These are phyloP conservation scores for Pharus latifolius DNA, from an alignment of 176 grass and related monocot species.

Conservation along the genomic window DNA sequence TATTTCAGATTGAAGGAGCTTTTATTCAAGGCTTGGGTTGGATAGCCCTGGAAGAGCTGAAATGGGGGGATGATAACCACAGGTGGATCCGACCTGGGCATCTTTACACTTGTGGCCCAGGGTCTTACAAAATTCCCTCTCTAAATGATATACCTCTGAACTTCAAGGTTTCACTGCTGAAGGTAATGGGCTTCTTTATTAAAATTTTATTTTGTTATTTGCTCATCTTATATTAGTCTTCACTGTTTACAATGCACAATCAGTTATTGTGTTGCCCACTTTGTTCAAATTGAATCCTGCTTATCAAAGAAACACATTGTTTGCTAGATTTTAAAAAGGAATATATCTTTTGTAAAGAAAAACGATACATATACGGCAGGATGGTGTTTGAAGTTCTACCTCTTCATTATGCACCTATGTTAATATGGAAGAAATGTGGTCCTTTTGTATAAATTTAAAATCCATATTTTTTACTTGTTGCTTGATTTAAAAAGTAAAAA, in stretches of 20 bases:
- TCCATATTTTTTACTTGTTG: background rate
- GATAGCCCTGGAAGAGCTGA: constrained; percentile 86
- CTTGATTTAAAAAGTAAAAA: background rate
- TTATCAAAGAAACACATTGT: background rate
- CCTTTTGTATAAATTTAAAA: background rate
- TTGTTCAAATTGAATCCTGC: background rate
- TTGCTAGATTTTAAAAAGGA: background rate
- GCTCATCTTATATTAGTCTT: background rate
- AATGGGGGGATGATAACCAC: constrained; percentile 91
- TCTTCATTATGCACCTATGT: background rate
- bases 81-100: constrained; percentile 86
- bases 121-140: constrained; percentile 91
- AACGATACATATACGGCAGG: background rate
- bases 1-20: constrained; percentile 90
- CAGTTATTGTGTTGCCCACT: background rate
- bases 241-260: background rate
- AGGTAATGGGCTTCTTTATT: constrained; percentile 30
- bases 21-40: constrained; percentile 97
- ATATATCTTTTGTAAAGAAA: background rate
- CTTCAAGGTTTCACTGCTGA: constrained; percentile 84
- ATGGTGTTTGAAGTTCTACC: background rate
- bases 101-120: constrained; percentile 82
- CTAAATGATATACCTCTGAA: constrained; percentile 90
- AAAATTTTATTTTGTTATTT: background rate
- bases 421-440: background rate